phyloP scores from a whole-genome alignment of 305 asterid genomes.

The Withania somnifera region DNA sequence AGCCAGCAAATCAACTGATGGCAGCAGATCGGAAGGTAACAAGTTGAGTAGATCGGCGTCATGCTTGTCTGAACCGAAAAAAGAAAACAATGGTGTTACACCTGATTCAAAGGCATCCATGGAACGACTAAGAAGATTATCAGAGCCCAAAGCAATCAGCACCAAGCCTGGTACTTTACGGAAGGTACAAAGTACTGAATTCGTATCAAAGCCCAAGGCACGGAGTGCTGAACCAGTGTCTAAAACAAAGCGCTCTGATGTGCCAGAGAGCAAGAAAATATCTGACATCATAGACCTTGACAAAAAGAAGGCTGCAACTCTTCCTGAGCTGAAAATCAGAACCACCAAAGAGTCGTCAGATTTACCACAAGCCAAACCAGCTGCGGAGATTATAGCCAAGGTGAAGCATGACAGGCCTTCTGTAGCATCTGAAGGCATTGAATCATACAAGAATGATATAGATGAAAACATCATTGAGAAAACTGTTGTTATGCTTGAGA shows the following conservation, averaged over 20 bases:
- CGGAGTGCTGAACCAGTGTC: slow-evolving; percentile 17
- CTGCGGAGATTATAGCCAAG: slow-evolving; percentile 18
- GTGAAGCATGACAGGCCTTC: slow-evolving; percentile 33
- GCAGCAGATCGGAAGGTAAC: slow-evolving; percentile 40
- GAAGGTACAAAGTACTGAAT: slow-evolving; percentile 47
- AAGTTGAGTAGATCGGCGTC: slow-evolving; percentile 66
- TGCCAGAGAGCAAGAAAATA: slow-evolving; percentile 63
- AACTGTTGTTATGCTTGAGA: slow-evolving; percentile 63
- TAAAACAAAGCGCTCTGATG: slow-evolving; percentile 46
- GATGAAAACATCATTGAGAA: slow-evolving; percentile 81
- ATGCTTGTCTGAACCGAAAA: slow-evolving; percentile 60
- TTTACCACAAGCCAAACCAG: slow-evolving; percentile 21
- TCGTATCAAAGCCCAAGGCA: slow-evolving; percentile 35
- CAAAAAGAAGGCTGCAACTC: slow-evolving; percentile 70
- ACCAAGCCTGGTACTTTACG: slow-evolving; percentile 27
- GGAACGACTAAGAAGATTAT: slow-evolving; percentile 69
- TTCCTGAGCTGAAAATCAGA: slow-evolving; percentile 78
- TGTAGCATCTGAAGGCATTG: slow-evolving; percentile 21
- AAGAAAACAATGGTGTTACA: slow-evolving; percentile 36
- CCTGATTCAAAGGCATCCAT: slow-evolving; percentile 63
- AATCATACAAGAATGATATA: slow-evolving; percentile 24
- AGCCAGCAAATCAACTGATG: slow-evolving; percentile 46
- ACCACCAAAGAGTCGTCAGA: slow-evolving; percentile 28
- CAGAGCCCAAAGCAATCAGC: slow-evolving; percentile 67
- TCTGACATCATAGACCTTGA: slow-evolving; percentile 76